Percentiles rank a stretch among this genome's conserved stretches.
Conservation (phyloP, 164 flowering plant species). For the Hamamelis virginiana region DNA sequence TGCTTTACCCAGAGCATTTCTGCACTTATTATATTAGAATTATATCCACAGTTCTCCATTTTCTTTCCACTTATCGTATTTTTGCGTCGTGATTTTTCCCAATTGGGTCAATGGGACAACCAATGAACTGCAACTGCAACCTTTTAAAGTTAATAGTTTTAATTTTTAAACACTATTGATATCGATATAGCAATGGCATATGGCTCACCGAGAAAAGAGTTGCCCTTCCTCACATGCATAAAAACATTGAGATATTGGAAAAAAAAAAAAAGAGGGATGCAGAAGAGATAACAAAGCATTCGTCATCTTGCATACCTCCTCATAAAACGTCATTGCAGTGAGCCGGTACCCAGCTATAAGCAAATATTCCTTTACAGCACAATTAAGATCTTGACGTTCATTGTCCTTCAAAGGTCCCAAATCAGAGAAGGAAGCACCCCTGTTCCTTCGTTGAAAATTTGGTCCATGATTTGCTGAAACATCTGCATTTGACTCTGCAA, state of each 20-base stretch:
- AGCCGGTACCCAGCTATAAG: constrained; percentile 93
- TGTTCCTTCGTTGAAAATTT: constrained; percentile 40
- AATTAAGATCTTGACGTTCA: constrained; percentile 90
- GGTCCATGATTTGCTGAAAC: constrained; percentile 25
- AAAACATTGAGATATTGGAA: not conserved
- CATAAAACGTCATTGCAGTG: constrained; percentile 97
- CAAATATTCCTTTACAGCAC: constrained; percentile 95
- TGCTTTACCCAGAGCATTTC: not conserved
- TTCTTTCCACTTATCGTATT: not conserved
- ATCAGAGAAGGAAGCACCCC: constrained; percentile 51
- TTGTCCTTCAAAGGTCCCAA: constrained; percentile 86
- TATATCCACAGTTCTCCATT: not conserved
- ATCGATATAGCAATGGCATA: not conserved
- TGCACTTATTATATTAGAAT: not conserved
- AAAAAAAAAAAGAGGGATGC: no score
- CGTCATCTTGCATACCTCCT: constrained; percentile 52
- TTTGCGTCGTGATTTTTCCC: not conserved
- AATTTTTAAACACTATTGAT: not conserved
- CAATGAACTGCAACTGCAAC: not conserved
- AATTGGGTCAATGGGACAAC: not conserved
- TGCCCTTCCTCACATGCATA: not conserved
- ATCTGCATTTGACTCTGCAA: constrained; percentile 47
- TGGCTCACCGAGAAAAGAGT: not conserved
- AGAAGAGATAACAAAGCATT: not conserved
- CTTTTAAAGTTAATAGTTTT: not conserved